A percentile compares a stretch with the other conserved stretches of the same genome.
Evolutionary conservation across 352 stramenopile genomes (phyloP).

Genomic region (Phytophthora uliginosa): DNA sequence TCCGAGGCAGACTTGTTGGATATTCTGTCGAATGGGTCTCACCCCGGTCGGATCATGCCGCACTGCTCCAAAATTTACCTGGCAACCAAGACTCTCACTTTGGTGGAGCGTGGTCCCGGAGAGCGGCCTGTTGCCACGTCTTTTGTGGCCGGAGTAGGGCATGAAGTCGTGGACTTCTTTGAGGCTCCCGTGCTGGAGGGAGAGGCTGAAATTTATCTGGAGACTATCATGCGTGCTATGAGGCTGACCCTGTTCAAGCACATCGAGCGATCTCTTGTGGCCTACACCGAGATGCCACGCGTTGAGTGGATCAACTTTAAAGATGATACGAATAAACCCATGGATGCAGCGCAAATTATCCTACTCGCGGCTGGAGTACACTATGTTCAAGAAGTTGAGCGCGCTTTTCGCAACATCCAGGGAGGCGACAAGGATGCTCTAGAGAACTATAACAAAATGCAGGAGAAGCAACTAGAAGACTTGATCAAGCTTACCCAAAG

Average conservation of each 20-base stretch:
- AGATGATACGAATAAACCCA: conserved; percentile 84
- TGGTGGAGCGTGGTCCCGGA: conserved; percentile 68
- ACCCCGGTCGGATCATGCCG: conserved; percentile 95
- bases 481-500: conserved; percentile 94
- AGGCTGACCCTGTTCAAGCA: conserved; percentile 96
- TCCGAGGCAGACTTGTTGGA: conserved; percentile 94
- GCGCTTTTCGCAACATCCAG: conserved; percentile 81
- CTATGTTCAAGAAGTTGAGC: conserved; percentile 95
- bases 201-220: conserved; percentile 98
- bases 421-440: conserved; percentile 89
- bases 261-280: conserved; percentile 92
- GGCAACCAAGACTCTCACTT: conserved; percentile 93
- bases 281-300: conserved; percentile 93
- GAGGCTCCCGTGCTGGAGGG: conserved; percentile 94
- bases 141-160: conserved; percentile 96
- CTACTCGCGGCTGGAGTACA: conserved; percentile 93
- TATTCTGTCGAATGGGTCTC: conserved; percentile 96
- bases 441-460: conserved; percentile 92
- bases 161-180: conserved; percentile 95
- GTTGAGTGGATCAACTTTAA: conserved; percentile 98
- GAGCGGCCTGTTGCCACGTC: conserved; percentile 88
- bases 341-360: conserved; percentile 97
- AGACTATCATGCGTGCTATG: conserved; percentile 96
- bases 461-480: conserved; percentile 95
- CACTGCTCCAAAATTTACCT: conserved; percentile 98